Base-by-base conservation (phyloP, 192 early-diverging fungal species). In the Linnemannia elongata region DNA sequence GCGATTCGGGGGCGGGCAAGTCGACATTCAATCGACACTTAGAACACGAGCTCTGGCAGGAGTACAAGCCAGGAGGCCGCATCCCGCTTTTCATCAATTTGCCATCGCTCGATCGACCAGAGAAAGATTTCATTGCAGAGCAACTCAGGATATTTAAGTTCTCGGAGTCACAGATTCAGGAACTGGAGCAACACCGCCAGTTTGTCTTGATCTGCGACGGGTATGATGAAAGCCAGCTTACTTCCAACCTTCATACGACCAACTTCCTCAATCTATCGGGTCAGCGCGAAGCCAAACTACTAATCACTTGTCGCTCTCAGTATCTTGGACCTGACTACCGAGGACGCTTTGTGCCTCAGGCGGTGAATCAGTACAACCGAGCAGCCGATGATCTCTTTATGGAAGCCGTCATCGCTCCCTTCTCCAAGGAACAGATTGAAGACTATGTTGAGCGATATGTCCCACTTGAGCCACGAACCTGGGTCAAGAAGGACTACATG, bases 11-110 rank as follows among this genome's bases (percentile, higher is more conserved):
- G 3, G 70, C 70, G 8, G 70, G 70, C 1, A 71, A 71, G 38
- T 71, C 36, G 39, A 71, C 70, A 39, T 71, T 36, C 39, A 71
- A 41, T 27, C 70, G 30, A 1, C 38, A 71, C 2, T 8, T 71
- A 9, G 70, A 71, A 71, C 38, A 39, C 9, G 39, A 71, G 18
- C 70, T 71, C 36, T 71, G 70, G 70, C 0, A 39, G 7, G 18
- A 71, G 6, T 71, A 71, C 70, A 0, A 71, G 0, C 1, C 70
- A 5, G 39, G 38, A 13, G 70, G 20, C 8, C 33, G 35, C 33
- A 71, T 71, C 38, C 70, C 70, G 3, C 39, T 71, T 6, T 71
- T 71, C 7, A 41, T 71, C 70, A 39, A 71, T 39, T 39, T 71
- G 15, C 30, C 15, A 22, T 38, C 70, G 7, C 15, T 71, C 10